phyloP scores from a whole-genome alignment of 2,329 filamentous ascomycete genomes.

The Calonectria crousiana region DNA sequence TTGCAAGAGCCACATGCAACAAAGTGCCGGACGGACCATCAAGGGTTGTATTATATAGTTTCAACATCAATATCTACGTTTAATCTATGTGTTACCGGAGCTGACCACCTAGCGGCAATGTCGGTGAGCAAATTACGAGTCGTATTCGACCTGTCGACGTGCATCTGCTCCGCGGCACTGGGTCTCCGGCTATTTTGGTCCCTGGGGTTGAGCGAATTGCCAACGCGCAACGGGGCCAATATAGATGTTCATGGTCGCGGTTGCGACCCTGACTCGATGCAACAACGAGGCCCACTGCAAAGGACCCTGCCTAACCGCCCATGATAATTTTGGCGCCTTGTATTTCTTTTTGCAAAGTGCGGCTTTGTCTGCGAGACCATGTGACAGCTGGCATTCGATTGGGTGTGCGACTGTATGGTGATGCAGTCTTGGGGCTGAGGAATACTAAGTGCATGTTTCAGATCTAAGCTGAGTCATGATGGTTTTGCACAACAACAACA shows the following conservation, averaged over 20 bases:
- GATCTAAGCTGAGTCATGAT: conserved; percentile 10
- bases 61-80: neutral
- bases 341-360: neutral
- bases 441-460: conserved; percentile 20
- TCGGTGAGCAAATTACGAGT: neutral
- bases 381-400: neutral
- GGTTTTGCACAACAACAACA: neutral
- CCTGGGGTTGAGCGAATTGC: neutral
- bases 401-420: neutral
- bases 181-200: neutral
- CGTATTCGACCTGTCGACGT: neutral
- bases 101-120: neutral
- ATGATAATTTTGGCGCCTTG: neutral
- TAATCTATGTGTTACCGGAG: conserved; percentile 9
- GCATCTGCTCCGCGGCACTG: neutral
- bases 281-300: neutral
- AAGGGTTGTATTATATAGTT: neutral
- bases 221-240: neutral
- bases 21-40: too few relatives aligned
- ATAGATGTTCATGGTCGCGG: neutral
- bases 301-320: neutral
- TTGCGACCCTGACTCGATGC: neutral
- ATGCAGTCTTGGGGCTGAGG: neutral
- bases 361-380: neutral
- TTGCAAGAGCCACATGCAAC: too few relatives aligned